Evolutionary conservation across 305 asterid genomes (phyloP).

Genomic region (Ruellia speciosa): DNA sequence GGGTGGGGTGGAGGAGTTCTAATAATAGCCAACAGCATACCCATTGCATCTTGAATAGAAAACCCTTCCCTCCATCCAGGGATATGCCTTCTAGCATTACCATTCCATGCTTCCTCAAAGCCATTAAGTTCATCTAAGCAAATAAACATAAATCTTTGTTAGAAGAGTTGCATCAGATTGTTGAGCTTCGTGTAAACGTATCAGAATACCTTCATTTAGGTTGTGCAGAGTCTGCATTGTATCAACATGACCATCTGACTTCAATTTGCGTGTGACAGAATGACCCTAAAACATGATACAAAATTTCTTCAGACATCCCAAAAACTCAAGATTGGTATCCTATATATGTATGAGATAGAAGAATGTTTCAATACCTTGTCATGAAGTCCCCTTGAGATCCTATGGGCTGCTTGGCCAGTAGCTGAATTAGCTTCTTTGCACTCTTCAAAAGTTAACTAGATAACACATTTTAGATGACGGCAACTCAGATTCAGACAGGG

Average conservation of each 20-base stretch:
- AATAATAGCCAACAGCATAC: conserved; percentile 27
- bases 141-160: conserved; percentile 11
- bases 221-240: conserved; percentile 84
- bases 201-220: conserved; percentile 54
- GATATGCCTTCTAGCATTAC: conserved; percentile 52
- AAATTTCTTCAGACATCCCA: conserved; percentile 16
- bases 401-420: conserved; percentile 73
- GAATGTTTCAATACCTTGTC: conserved; percentile 45
- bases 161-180: neutral
- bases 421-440: conserved; percentile 81
- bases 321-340: conserved; percentile 7
- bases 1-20: neutral
- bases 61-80: conserved; percentile 46
- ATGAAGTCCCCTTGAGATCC: conserved; percentile 60
- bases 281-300: conserved; percentile 52
- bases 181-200: neutral
- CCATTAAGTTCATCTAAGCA: conserved; percentile 55
- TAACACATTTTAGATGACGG: conserved; percentile 4
- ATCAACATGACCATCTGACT: conserved; percentile 74
- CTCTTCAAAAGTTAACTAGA: conserved; percentile 73
- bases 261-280: conserved; percentile 62
- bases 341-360: neutral
- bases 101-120: conserved; percentile 75
- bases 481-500: conserved; percentile 5
- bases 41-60: conserved; percentile 28